A percentile compares a stretch with the other conserved stretches of the same genome.
phyloP scores from a whole-genome alignment of 768 basidiomycete species.

The Mycena filopes region DNA sequence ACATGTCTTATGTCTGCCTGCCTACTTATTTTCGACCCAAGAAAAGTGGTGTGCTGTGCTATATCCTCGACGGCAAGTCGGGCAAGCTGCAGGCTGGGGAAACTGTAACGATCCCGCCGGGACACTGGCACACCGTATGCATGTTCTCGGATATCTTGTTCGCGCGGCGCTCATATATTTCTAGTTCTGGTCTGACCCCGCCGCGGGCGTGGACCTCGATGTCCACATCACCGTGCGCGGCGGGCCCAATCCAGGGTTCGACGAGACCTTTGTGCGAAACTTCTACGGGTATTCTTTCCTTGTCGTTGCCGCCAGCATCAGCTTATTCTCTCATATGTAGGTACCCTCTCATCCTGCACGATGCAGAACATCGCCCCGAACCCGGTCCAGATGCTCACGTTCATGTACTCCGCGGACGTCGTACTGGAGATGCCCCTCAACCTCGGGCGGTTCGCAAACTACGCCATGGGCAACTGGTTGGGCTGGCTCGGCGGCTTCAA shows the following conservation, averaged over 20 bases:
- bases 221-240: conserved; percentile 41
- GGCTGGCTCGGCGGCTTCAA: conserved; percentile 38
- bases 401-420: conserved; percentile 41
- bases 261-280: conserved; percentile 41
- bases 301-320: background rate
- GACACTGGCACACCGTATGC: conserved; percentile 37
- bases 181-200: conserved; percentile 41
- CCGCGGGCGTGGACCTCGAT: conserved; percentile 37
- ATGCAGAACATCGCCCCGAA: conserved; percentile 37
- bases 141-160: background rate
- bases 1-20: background rate
- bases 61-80: conserved; percentile 37
- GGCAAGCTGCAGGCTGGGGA: conserved; percentile 39
- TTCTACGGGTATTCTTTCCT: conserved; percentile 34
- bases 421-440: conserved; percentile 39
- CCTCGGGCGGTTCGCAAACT: conserved; percentile 36
- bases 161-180: background rate
- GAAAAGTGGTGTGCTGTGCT: conserved; percentile 40
- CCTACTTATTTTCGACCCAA: conserved; percentile 2
- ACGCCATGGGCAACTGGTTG: conserved; percentile 38
- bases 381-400: conserved; percentile 41
- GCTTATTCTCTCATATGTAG: conserved; percentile 16
- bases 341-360: conserved; percentile 36
- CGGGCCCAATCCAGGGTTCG: conserved; percentile 40
- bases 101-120: conserved; percentile 36